Conservation (phyloP, 2,329 filamentous ascomycete species). For the Paecilomyces sp. region DNA sequence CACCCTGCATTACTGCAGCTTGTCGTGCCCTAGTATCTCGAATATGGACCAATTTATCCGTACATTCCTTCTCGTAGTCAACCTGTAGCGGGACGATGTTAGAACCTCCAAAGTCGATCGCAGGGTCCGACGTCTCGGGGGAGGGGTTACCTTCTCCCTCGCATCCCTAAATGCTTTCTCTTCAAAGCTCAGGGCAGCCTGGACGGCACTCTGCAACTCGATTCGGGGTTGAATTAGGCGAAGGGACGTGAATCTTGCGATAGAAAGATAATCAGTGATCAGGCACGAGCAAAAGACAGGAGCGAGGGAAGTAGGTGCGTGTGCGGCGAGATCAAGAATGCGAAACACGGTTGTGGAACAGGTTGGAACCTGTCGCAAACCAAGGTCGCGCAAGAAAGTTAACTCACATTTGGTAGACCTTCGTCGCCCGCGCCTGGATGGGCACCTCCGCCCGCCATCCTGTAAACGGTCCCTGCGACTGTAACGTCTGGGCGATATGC, state of each 20-base stretch:
- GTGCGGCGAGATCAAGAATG: not conserved
- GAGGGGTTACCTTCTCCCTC: conserved; percentile 22
- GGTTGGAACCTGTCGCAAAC: not conserved
- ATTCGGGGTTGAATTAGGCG: conserved; percentile 38
- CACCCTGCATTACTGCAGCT: conserved; percentile 31
- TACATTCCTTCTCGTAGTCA: conserved; percentile 38
- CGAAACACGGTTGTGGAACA: not conserved
- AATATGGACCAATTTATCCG: conserved; percentile 38
- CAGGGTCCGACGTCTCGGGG: not conserved
- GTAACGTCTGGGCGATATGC: conserved; percentile 32
- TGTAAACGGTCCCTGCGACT: conserved; percentile 33
- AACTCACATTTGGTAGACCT: conserved; percentile 39
- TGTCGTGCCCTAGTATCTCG: conserved; percentile 38
- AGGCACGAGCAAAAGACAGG: not conserved
- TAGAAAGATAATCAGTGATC: conserved; percentile 3
- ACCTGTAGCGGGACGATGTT: conserved; percentile 16
- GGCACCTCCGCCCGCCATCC: conserved; percentile 39
- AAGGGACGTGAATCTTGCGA: conserved; percentile 36
- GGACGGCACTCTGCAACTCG: conserved; percentile 28
- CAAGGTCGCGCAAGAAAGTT: not conserved
- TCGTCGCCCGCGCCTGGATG: conserved; percentile 31
- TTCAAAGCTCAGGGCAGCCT: conserved; percentile 38
- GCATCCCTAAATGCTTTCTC: conserved; percentile 37
- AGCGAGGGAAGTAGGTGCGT: not conserved
- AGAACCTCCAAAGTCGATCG: not conserved